Conservation (phyloP, 2,329 filamentous ascomycete genomes). For the Talaromyces amestolkiae region DNA sequence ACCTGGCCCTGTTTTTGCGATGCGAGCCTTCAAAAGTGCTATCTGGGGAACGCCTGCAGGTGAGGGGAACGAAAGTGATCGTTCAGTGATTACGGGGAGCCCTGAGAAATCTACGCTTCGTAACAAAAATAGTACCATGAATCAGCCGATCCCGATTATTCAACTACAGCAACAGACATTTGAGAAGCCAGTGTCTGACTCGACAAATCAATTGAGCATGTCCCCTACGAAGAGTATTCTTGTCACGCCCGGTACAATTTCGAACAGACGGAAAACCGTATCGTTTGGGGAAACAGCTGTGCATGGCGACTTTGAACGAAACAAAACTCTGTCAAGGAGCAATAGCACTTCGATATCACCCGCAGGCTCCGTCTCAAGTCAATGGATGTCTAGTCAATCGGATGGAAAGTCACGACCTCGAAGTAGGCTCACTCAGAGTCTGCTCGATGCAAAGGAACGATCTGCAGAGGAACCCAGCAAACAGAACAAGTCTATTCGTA, state of each 20-base stretch:
- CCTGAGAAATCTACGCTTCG: not conserved
- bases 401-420: slow-evolving; percentile 35
- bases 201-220: slow-evolving; percentile 32
- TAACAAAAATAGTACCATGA: not conserved
- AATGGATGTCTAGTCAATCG: slow-evolving; percentile 39
- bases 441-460: slow-evolving; percentile 40
- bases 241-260: slow-evolving; percentile 60
- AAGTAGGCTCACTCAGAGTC: slow-evolving; percentile 42
- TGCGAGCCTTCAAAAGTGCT: slow-evolving; percentile 64
- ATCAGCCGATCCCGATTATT: slow-evolving; percentile 17
- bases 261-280: slow-evolving; percentile 58
- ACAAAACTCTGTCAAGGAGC: slow-evolving; percentile 43
- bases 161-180: slow-evolving; percentile 25
- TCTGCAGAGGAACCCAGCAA: slow-evolving; percentile 25
- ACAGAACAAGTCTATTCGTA: slow-evolving; percentile 23
- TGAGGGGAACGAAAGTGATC: slow-evolving; percentile 34
- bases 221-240: slow-evolving; percentile 63
- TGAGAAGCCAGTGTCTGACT: slow-evolving; percentile 27
- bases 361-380: slow-evolving; percentile 48
- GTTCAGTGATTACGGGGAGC: not conserved
- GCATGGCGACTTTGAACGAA: slow-evolving; percentile 55
- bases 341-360: slow-evolving; percentile 48
- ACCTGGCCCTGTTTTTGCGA: slow-evolving; percentile 64
- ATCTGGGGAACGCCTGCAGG: slow-evolving; percentile 63
- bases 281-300: slow-evolving; percentile 58